phyloP scores from a whole-genome alignment of 2,329 filamentous ascomycete species.

The Ophiostoma himal-ulmi region DNA sequence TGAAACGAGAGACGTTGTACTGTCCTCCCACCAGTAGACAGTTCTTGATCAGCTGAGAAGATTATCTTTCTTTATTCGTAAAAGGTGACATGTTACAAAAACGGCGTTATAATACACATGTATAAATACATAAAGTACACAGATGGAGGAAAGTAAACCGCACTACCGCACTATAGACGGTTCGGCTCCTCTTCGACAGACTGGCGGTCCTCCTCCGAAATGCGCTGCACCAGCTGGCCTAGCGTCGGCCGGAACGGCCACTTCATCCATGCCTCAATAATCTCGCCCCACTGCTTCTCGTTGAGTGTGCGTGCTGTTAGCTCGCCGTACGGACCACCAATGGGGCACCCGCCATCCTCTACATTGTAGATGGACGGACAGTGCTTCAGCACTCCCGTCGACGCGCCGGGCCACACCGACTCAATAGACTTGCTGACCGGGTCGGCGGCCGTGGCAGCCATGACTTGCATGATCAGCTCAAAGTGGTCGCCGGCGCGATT shows the following conservation, averaged over 20 bases:
- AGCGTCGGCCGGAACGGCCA: slow-evolving; percentile 60
- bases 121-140: neutral
- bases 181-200: neutral
- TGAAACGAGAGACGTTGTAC: neutral
- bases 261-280: slow-evolving; percentile 54
- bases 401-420: slow-evolving; percentile 53
- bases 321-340: slow-evolving; percentile 35
- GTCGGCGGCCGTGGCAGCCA: slow-evolving; percentile 35
- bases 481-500: slow-evolving; percentile 45
- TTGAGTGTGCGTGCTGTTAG: slow-evolving; percentile 47
- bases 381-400: slow-evolving; percentile 45
- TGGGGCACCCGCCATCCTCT: slow-evolving; percentile 41
- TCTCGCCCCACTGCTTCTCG: slow-evolving; percentile 49
- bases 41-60: neutral
- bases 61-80: neutral
- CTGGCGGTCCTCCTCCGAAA: slow-evolving; percentile 29
- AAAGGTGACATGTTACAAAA: neutral
- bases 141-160: neutral
- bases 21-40: neutral
- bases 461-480: slow-evolving; percentile 44
- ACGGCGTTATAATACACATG: neutral
- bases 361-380: slow-evolving; percentile 48
- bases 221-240: slow-evolving; percentile 42
- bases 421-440: slow-evolving; percentile 44
- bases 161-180: neutral